phyloP scores from a whole-genome alignment of 345 rosid species.

The Murraya paniculata region DNA sequence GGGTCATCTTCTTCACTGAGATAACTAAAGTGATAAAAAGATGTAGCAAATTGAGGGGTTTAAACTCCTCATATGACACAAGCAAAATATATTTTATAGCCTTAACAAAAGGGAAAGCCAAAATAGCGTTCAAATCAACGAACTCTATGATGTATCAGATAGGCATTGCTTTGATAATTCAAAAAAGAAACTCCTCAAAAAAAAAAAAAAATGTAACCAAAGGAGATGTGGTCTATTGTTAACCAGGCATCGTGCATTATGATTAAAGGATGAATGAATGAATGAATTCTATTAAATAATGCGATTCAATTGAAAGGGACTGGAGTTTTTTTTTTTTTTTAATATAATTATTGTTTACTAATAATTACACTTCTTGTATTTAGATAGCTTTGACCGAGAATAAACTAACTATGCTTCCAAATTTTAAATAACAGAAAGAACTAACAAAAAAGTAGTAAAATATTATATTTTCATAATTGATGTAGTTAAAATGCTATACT shows the following conservation, averaged over 20 bases:
- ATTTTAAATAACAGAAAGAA: too few species aligned
- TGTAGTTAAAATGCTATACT: too few species aligned
- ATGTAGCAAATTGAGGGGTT: neutral
- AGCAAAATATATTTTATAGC: neutral
- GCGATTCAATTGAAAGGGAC: neutral
- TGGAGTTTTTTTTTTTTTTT: neutral
- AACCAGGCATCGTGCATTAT: neutral
- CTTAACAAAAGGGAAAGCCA: slow-evolving; percentile 10
- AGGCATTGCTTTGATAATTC: neutral
- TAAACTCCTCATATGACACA: neutral
- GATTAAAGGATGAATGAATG: neutral
- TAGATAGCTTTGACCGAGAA: too few species aligned
- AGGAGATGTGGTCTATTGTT: neutral
- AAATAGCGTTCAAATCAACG: slow-evolving; percentile 15
- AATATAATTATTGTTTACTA: too few species aligned
- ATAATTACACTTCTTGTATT: too few species aligned
- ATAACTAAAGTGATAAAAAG: neutral
- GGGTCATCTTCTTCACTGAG: slow-evolving; percentile 12
- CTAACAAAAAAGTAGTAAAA: too few species aligned
- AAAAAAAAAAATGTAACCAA: neutral
- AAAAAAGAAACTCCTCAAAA: neutral
- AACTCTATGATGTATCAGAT: neutral
- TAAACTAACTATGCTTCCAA: too few species aligned
- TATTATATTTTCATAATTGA: too few species aligned
- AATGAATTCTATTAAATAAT: neutral